Base-by-base conservation (phyloP, 176 grass and related monocot genomes). In the Hyparrhenia diplandra region DNA sequence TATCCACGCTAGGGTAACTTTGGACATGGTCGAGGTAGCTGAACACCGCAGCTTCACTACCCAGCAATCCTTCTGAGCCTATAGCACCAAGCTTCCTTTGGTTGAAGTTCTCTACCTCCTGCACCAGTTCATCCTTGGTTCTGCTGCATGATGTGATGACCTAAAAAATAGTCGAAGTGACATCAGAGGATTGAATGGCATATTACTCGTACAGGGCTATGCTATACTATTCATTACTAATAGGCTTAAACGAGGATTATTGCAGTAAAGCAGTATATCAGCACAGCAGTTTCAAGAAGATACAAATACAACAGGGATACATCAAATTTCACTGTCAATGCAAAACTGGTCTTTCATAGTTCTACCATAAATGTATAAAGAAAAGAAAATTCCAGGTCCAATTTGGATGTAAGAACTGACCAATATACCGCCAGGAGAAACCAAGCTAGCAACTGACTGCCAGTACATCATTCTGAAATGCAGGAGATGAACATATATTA, bases 381-480 rank as follows among this genome's bases (percentile, higher is more conserved):
- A 24, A 63, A 29, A 5, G 52, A 66, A 29, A 13, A 46, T 6
- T 52, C 25, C n/a, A 7, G 45, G 46, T 59, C 65, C 21, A 66
- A 75, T 67, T 17, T 81, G 74, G 63, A 63, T 59, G 30, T 73
- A 74, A 67, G 5, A 8, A 90, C 94, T 85, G 57, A 97, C 95
- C 95, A 98, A 83, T 82, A 91, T 89, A 42, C 95, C 95, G 68
- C 95, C 95, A 76, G 88, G 75, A 35, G 80, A 80, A 81, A 98
- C 88, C 90, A 98, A 82, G 36, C 89, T 80, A 23, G 81, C 84
- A 29, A 94, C 90, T 9, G 95, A 94, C 28, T 98, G 81, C 95
- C 92, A 98, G 73, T 98, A 98, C 92, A 98, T 94, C 90, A 94
- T 91, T 78, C 95, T 98, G 82, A 80, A 90, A 87, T 80, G 41